These are phyloP conservation scores for Fraxinus excelsior DNA, from an alignment of 257 asterid genomes.

Conservation along the genomic window DNA sequence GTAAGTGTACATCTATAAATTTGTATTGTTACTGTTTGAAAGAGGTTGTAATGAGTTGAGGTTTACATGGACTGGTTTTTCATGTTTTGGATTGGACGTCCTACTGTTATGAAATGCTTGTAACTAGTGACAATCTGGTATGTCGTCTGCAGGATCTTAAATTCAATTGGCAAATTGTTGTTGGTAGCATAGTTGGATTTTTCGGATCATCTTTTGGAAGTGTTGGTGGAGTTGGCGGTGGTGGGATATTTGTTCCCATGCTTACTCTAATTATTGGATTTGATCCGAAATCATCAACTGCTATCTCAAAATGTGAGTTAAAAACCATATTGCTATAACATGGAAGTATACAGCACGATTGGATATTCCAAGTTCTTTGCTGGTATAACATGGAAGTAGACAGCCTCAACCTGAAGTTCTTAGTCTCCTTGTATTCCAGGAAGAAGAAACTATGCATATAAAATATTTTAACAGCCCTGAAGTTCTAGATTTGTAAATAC, in stretches of 20 bases:
- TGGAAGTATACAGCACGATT: not conserved
- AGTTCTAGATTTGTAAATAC: too few relatives aligned
- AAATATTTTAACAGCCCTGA: not conserved
- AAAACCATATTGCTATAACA: not conserved
- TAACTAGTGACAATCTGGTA: not conserved
- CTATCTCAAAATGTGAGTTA: constrained; percentile 87
- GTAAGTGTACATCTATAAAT: not conserved
- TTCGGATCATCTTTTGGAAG: constrained; percentile 96
- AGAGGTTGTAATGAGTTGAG: not conserved
- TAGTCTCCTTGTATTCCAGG: too few relatives aligned
- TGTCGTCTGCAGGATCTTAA: constrained; percentile 59
- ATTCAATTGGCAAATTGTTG: constrained; percentile 69
- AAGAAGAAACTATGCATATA: too few relatives aligned
- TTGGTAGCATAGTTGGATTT: constrained; percentile 87
- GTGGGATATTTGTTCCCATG: constrained; percentile 98
- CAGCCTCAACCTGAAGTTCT: too few relatives aligned
- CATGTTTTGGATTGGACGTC: not conserved
- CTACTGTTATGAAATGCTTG: too few relatives aligned
- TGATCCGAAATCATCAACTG: constrained; percentile 90
- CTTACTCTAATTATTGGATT: constrained; percentile 82
- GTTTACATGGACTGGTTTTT: too few relatives aligned
- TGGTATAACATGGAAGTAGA: too few relatives aligned
- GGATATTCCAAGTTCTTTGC: not conserved
- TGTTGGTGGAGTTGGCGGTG: constrained; percentile 98
- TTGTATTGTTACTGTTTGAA: not conserved